phyloP scores from a whole-genome alignment of 345 rosid species.

The Hypericum perforatum region DNA sequence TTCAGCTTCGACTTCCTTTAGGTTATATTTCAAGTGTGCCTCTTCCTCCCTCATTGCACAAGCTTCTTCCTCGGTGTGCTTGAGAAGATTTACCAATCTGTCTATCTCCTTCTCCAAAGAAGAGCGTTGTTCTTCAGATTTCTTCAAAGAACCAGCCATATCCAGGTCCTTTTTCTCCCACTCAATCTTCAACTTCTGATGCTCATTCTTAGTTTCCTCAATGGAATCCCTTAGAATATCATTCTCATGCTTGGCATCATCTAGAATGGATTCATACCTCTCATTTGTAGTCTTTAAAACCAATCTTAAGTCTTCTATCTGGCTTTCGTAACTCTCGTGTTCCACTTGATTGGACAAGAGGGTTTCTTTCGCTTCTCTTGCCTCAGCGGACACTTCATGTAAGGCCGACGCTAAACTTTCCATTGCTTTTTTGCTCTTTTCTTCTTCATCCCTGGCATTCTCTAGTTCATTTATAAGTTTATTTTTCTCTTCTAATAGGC shows the following conservation, averaged over 20 bases:
- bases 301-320: constrained; percentile 64
- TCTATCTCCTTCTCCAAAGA: constrained; percentile 59
- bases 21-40: constrained; percentile 48
- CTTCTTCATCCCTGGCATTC: constrained; percentile 70
- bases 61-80: constrained; percentile 66
- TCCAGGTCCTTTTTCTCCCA: constrained; percentile 79
- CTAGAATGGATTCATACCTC: constrained; percentile 74
- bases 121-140: constrained; percentile 62
- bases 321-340: constrained; percentile 60
- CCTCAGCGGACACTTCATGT: constrained; percentile 89
- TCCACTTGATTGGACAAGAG: constrained; percentile 55
- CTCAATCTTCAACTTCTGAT: constrained; percentile 41
- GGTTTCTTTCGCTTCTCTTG: constrained; percentile 81
- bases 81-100: constrained; percentile 54
- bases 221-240: constrained; percentile 41
- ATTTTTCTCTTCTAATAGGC: constrained; percentile 63
- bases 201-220: constrained; percentile 50
- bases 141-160: constrained; percentile 41
- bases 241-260: constrained; percentile 60
- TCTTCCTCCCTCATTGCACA: constrained; percentile 62
- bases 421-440: constrained; percentile 95
- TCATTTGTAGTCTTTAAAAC: constrained; percentile 68
- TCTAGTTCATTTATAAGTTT: constrained; percentile 61
- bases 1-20: constrained; percentile 81
- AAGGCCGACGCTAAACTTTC: constrained; percentile 93